Base-by-base conservation (phyloP, 192 early-diverging fungal genomes). In the Umbelopsis sp. region DNA sequence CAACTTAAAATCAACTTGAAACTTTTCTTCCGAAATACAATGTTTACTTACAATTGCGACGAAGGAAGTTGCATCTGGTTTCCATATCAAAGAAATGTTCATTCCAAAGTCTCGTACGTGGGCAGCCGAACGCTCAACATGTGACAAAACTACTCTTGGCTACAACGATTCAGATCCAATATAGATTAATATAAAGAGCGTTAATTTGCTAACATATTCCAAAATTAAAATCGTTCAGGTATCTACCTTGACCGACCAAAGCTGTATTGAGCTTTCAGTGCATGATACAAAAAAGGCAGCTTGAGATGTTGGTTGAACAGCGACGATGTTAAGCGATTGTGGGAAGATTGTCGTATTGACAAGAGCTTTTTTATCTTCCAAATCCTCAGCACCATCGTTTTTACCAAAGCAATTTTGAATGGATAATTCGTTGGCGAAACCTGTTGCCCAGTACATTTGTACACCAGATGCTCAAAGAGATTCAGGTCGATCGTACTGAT, bases 41-140 rank as follows among this genome's bases (percentile, higher is more conserved):
- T 41, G 38, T 49, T 16, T 9, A n/a, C 20, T 21, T 84, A 93
- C 92, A 65, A 91, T 77, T 38, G 93, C 86, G 24, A 91, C 87
- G 34, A 95, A 67, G 51, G 81, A 65, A 25, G 81, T 81, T 24
- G 81, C 84, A 67, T 93, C 90, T 11, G 88, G 91, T 45, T 90
- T 92, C 92, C 92, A 95, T 54, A 93, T 76, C 8, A 92, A 75
- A 34, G 84, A 81, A 21, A 75, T 50, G 79, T 95, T 95, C 43
- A 87, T 84, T 9, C 93, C 93, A 84, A 92, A 91, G 52, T 93
- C 89, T 53, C 82, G 52, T 10, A 95, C 66, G 32, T 91, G 90
- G 38, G 85, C 81, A 11, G 84, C 71, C 4, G 91, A 83, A 26
- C 93, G 82, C 25, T 81, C 73, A 8, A 91, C 86, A 65, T 85